These are phyloP conservation scores for Mortierella sp. DNA, from an alignment of 371 early-diverging fungal genomes.

Conservation along the genomic window DNA sequence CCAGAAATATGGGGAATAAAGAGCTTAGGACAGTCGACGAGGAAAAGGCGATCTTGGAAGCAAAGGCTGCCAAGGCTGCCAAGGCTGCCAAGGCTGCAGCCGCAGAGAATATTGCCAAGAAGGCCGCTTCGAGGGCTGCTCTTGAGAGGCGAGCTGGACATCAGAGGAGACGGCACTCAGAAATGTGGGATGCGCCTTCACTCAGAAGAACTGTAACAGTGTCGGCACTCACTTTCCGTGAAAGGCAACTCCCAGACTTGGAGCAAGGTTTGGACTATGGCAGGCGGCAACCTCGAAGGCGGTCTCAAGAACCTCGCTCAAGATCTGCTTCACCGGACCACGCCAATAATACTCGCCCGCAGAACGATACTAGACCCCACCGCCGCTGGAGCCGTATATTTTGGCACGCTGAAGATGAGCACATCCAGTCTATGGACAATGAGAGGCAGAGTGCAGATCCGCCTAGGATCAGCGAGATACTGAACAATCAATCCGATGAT, in stretches of 20 bases:
- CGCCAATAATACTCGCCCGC: background rate
- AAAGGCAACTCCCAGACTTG: constrained; percentile 9
- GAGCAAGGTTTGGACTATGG: constrained; percentile 3
- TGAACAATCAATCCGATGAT: constrained; percentile 9
- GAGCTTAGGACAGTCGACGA: constrained; percentile 39
- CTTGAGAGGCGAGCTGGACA: constrained; percentile 56
- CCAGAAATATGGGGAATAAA: constrained; percentile 47
- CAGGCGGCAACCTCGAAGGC: background rate
- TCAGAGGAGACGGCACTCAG: constrained; percentile 30
- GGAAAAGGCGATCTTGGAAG: constrained; percentile 41
- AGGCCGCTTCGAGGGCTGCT: constrained; percentile 46
- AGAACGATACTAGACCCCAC: background rate
- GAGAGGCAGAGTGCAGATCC: background rate
- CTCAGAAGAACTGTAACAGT: constrained; percentile 33
- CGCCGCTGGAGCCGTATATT: constrained; percentile 12
- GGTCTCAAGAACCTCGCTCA: constrained; percentile 11
- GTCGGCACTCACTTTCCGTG: constrained; percentile 24
- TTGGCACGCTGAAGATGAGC: background rate
- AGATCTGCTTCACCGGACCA: constrained; percentile 26
- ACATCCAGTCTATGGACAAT: background rate
- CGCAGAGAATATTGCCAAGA: constrained; percentile 36
- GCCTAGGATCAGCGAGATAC: background rate
- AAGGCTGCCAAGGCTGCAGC: constrained; percentile 44
- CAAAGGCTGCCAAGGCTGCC: constrained; percentile 49
- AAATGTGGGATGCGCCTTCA: constrained; percentile 25